Conservation (phyloP, 2,329 filamentous ascomycete genomes). For the Pleurostoma richardsiae region DNA sequence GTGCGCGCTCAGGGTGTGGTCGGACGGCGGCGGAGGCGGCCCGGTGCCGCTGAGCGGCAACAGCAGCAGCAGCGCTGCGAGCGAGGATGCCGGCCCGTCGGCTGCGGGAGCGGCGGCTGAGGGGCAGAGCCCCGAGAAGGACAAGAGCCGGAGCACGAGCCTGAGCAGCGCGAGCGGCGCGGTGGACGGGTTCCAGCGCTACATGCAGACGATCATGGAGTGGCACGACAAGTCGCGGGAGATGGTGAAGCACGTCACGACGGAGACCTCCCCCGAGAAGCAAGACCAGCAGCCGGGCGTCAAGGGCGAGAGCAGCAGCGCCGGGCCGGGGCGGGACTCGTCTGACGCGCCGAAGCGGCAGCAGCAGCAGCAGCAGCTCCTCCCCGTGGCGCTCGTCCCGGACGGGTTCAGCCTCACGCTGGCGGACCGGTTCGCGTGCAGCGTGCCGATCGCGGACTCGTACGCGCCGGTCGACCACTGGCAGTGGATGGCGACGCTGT, state of each 20-base stretch:
- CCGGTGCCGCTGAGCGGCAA: not conserved
- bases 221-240: slow-evolving; percentile 76
- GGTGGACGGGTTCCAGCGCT: slow-evolving; percentile 47
- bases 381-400: slow-evolving; percentile 72
- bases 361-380: slow-evolving; percentile 12
- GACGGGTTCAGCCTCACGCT: slow-evolving; percentile 75
- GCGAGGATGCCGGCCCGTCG: not conserved
- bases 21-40: slow-evolving; percentile 26
- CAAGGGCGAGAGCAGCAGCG: no score
- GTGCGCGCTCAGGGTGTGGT: slow-evolving; percentile 42
- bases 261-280: slow-evolving; percentile 7
- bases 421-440: slow-evolving; percentile 69
- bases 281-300: no score
- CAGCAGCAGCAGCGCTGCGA: not conserved
- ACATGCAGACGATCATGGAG: slow-evolving; percentile 60
- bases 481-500: slow-evolving; percentile 95
- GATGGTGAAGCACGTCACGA: slow-evolving; percentile 52
- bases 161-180: slow-evolving; percentile 9
- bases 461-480: slow-evolving; percentile 88
- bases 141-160: slow-evolving; percentile 1
- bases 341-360: not conserved
- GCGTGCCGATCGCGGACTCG: slow-evolving; percentile 68
- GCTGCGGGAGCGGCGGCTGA: slow-evolving; percentile 12
- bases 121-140: slow-evolving; percentile 3
- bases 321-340: no score